These are phyloP conservation scores for Aurifilum marmelostoma DNA, from an alignment of 2,329 filamentous ascomycete species.

Conservation along the genomic window DNA sequence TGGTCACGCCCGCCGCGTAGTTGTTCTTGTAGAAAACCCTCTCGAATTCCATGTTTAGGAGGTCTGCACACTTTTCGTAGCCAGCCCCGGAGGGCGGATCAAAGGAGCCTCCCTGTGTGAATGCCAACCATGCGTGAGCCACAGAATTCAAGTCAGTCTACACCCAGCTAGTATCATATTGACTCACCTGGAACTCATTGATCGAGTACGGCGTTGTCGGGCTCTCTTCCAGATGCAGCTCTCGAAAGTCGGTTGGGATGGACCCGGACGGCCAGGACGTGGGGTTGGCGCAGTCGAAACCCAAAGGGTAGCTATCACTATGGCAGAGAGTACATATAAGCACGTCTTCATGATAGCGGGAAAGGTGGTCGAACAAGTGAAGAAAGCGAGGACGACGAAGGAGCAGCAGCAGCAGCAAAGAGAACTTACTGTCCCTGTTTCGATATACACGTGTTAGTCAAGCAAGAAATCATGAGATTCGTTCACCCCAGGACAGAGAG, in stretches of 20 bases:
- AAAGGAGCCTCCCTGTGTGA: constrained; percentile 67
- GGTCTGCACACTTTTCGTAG: constrained; percentile 66
- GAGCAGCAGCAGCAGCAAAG: not conserved
- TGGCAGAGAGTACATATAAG: not conserved
- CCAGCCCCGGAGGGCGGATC: constrained; percentile 77
- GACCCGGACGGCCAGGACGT: constrained; percentile 60
- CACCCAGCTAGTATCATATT: not conserved
- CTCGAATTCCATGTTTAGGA: constrained; percentile 74
- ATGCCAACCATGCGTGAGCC: no score
- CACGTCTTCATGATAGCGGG: not conserved
- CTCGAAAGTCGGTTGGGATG: constrained; percentile 60
- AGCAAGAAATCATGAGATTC: not conserved
- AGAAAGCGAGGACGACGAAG: not conserved
- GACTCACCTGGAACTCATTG: constrained; percentile 30
- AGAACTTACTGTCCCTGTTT: constrained; percentile 16
- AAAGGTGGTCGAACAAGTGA: no score
- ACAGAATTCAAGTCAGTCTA: not conserved
- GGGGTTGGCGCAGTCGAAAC: constrained; percentile 65
- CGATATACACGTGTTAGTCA: not conserved
- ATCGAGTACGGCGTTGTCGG: constrained; percentile 69
- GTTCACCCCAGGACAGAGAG: not conserved
- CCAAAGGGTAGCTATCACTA: constrained; percentile 66
- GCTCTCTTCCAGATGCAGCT: constrained; percentile 60
- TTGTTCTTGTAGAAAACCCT: constrained; percentile 81
- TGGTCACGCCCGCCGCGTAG: constrained; percentile 65